phyloP scores from a whole-genome alignment of 768 basidiomycete genomes.

The Pleurotus cornucopiae region DNA sequence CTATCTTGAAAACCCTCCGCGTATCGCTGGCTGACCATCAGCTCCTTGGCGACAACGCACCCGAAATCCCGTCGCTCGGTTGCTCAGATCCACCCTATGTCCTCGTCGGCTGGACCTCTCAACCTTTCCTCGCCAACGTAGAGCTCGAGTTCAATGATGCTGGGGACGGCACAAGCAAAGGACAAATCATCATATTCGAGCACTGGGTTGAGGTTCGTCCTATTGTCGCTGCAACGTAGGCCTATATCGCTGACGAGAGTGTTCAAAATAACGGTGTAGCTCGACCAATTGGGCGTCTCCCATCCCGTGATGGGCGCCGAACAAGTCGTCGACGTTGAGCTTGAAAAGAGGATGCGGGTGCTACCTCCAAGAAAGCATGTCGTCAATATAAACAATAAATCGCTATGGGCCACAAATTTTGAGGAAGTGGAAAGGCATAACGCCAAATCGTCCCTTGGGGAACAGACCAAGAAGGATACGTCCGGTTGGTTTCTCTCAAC shows the following conservation, averaged over 20 bases:
- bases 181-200: conserved; percentile 25
- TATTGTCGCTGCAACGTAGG: neutral
- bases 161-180: conserved; percentile 14
- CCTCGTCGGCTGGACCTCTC: conserved; percentile 34
- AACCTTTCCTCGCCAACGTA: conserved; percentile 43
- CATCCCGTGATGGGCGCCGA: conserved; percentile 38
- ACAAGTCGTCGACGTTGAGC: conserved; percentile 49
- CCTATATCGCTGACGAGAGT: neutral
- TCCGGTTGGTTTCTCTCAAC: too few relatives aligned
- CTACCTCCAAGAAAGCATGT: conserved; percentile 28
- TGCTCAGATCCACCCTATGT: conserved; percentile 39
- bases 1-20: conserved; percentile 33
- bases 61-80: conserved; percentile 13
- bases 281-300: conserved; percentile 33
- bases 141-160: conserved; percentile 40
- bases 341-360: conserved; percentile 42
- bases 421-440: neutral
- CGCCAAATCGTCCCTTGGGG: too few relatives aligned
- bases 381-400: conserved; percentile 25
- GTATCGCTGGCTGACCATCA: conserved; percentile 21
- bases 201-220: conserved; percentile 52
- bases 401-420: conserved; percentile 30
- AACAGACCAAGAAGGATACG: too few relatives aligned
- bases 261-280: conserved; percentile 19
- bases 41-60: conserved; percentile 13